Evolutionary conservation across 257 asterid species (phyloP).

Genomic region (Nicotiana sylvestris): DNA sequence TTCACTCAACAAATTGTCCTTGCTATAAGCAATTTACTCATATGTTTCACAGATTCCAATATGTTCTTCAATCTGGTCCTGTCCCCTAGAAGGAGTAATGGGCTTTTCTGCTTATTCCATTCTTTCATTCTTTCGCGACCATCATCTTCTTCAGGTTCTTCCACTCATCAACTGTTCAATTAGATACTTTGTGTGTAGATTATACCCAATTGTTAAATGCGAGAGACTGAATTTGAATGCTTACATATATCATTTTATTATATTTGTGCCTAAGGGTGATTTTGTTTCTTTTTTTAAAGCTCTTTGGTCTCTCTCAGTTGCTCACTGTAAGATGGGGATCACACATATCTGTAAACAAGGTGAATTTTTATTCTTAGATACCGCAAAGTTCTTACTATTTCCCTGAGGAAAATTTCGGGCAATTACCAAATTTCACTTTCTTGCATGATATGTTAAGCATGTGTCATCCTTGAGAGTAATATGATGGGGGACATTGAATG

Average conservation of each 20-base stretch:
- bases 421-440: not conserved
- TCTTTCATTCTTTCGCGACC: conserved; percentile 85
- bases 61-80: conserved; percentile 20
- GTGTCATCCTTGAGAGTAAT: not conserved
- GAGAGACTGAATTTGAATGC: too few relatives aligned
- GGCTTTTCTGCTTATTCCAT: conserved; percentile 33
- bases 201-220: too few relatives aligned
- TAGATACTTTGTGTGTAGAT: too few relatives aligned
- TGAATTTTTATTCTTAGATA: not conserved
- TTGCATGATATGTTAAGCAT: not conserved
- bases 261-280: too few relatives aligned
- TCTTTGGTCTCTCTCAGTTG: conserved; percentile 75
- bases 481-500: conserved; percentile 1
- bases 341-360: conserved; percentile 54
- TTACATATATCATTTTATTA: too few relatives aligned
- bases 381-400: not conserved
- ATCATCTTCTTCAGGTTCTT: conserved; percentile 77
- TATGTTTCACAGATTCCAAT: conserved; percentile 45
- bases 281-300: too few relatives aligned
- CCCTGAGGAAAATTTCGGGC: not conserved
- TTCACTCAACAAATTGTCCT: not conserved
- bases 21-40: not conserved
- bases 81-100: too few relatives aligned
- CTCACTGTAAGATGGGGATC: conserved; percentile 74
- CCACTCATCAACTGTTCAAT: too few relatives aligned